Percentiles rank a stretch among this genome's conserved stretches.
These are phyloP conservation scores for Quercus variabilis DNA, from an alignment of 306 rosid genomes.

Conservation along the genomic window DNA sequence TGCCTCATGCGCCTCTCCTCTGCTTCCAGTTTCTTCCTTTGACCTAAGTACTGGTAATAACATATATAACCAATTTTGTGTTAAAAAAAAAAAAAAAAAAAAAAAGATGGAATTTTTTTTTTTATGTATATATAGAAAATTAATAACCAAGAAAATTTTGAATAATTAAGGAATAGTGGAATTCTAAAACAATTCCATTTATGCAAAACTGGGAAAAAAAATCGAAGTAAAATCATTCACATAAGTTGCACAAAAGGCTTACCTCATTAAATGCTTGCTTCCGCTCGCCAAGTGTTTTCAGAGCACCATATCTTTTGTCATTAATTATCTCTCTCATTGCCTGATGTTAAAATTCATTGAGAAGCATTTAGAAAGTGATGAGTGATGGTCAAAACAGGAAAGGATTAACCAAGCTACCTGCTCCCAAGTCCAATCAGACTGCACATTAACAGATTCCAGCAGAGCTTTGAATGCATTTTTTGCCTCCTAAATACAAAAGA, in stretches of 20 bases:
- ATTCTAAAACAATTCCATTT: not conserved
- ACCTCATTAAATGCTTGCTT: constrained; percentile 99
- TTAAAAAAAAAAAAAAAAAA: constrained; percentile 17
- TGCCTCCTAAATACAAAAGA: constrained; percentile 64
- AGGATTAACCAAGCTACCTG: constrained; percentile 55
- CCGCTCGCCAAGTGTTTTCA: constrained; percentile 95
- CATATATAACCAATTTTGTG: constrained; percentile 24
- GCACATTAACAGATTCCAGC: constrained; percentile 85
- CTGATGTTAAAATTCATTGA: constrained; percentile 37
- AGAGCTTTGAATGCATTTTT: constrained; percentile 91
- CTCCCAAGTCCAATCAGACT: constrained; percentile 99
- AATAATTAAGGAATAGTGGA: not conserved
- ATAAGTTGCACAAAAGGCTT: constrained; percentile 22
- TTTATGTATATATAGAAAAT: not conserved
- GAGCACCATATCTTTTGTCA: constrained; percentile 90
- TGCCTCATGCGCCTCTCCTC: constrained; percentile 96
- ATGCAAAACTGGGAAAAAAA: constrained; percentile 8
- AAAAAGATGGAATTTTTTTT: not conserved
- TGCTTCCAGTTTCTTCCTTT: constrained; percentile 92
- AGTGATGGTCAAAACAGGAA: constrained; percentile 6
- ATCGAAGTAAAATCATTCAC: constrained; percentile 7
- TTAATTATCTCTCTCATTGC: constrained; percentile 93
- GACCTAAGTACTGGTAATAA: constrained; percentile 82
- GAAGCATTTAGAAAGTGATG: constrained; percentile 24
- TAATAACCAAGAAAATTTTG: not conserved